Base-by-base conservation (phyloP, 306 rosid genomes). In the Prunus mume region DNA sequence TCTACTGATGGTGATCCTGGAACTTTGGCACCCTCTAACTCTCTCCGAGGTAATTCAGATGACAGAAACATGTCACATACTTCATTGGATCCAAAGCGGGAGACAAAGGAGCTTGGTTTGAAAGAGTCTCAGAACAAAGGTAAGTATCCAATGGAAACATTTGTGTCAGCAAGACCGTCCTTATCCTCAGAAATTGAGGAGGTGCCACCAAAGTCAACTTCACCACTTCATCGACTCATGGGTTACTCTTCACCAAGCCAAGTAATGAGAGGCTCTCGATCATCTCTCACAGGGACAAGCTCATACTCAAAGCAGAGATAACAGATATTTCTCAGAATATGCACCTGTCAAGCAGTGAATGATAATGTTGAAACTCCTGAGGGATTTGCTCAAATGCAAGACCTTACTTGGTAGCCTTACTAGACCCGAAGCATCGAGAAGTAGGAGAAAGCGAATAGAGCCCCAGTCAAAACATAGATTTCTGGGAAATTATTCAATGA, bases 161-260 rank as follows among this genome's bases (percentile, higher is more conserved):
- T 68, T 74, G 83, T 69, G 69, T 69, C 84, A 66, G 78, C 78
- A 41, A 66, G 77, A 18, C 52, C 84, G 55, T 72, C 91, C 68
- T 47, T 67, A 34, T 82, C 93, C 69, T 65, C 93, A 15, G 85
- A 81, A 81, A 82, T 38, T 6, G 65, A 81, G 66, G 79, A 78
- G 63, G 60, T 22, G n/a, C 74, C 73, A 6, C 65, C 66, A 9
- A 82, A 63, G 68, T 82, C 87, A 70, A 75, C 46, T 74, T 85
- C 97, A 47, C 89, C 96, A 25, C 99, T 91, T 80, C 93, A 92
- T 88, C 71, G 72, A 69, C 87, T 95, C 78, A 90, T 92, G 96
- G 97, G 96, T 49, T 95, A 92, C 79, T 71, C 87, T 78, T 90
- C 97, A 25, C 96, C 93, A 43, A 90, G 93, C 76, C 81, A 82